Evolutionary conservation across 2,329 filamentous ascomycete genomes (phyloP), one percentile per base, ranked within the genome.

Genomic region (Sclerotinia subarctica): DNA sequence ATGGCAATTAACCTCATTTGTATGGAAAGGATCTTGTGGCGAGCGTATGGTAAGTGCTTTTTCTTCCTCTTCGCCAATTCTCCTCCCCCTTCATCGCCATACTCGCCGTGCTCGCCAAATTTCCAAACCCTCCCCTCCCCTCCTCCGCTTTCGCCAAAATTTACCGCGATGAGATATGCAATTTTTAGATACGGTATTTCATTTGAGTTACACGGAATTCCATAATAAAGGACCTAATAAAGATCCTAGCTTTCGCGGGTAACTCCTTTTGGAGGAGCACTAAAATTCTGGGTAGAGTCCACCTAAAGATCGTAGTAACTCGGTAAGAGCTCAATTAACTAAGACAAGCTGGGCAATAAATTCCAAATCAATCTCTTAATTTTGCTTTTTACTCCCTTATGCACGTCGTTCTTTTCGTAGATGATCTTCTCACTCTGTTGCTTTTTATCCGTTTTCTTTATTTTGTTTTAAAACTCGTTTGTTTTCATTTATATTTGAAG

Each of bases 1-100:
- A 26, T 60, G 44, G 44, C 49, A 60, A 32, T 51, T 29, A 7
- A 8, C 32, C 32, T 42, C 47, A 17, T 60, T 42, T 11, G 19
- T 21, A 26, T 49, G n/a, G 46, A 52, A 59, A 66, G 24, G 64
- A 62, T 67, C 46, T 60, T 24, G 54, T 19, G n/a, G 56, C 38
- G 51, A 65, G 51, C 63, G 32, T n/a, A 44, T 67, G 64, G 54
- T 67, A 67, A 62, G 56, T 38, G 54, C 56, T 67, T 52, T 51
- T 65, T 42, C 7, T 17, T 15, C 26, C 21, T 44, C 19, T 65
- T 32, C 19, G 29, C 19, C 44, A 24, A 15, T 4, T 35, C 29
- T 60, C 26, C 29, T n/a, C 26, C 21, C 35, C 6, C 58, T 49
- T 49, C 58, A 19, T 62, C 38, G 11, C 11, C 11, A 8, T 38